A percentile compares a stretch with the other conserved stretches of the same genome.
Evolutionary conservation across 2,329 filamentous ascomycete species (phyloP).

Genomic region (Meredithiella fracta): DNA sequence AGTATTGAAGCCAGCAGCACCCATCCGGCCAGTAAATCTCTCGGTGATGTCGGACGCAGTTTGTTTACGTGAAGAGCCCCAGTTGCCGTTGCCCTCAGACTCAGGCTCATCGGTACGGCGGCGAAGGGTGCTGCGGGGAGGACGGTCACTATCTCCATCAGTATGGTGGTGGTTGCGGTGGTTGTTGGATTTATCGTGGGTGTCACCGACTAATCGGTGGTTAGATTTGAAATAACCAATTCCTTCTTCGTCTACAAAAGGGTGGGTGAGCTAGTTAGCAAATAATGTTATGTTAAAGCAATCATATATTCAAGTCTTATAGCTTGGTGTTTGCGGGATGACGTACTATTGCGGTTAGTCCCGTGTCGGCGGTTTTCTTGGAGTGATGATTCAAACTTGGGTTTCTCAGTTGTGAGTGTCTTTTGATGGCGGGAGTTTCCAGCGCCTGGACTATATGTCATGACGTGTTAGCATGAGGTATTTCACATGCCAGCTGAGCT

Average conservation of each 20-base stretch:
- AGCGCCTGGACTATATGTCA: constrained; percentile 1
- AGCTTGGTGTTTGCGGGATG: neutral
- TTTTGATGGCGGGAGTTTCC: constrained; percentile 10
- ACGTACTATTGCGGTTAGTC: constrained; percentile 2
- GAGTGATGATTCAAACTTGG: constrained; percentile 17
- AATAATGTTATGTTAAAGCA: neutral
- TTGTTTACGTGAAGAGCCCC: constrained; percentile 54
- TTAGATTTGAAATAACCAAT: constrained; percentile 14
- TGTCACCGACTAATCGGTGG: constrained; percentile 9
- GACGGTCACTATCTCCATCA: constrained; percentile 32
- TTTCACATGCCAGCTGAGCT: too few relatives aligned
- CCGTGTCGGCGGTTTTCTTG: constrained; percentile 11
- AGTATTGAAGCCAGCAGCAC: constrained; percentile 30
- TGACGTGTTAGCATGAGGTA: neutral
- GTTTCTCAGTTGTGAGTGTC: constrained; percentile 9
- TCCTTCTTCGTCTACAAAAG: constrained; percentile 7
- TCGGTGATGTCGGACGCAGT: constrained; percentile 57
- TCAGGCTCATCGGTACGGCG: constrained; percentile 44
- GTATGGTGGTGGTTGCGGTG: constrained; percentile 31
- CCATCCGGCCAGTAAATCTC: constrained; percentile 51
- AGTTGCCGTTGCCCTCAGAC: constrained; percentile 64
- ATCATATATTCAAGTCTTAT: neutral
- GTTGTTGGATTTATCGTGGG: constrained; percentile 38
- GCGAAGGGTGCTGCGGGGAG: constrained; percentile 27
- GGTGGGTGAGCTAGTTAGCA: neutral